Base-by-base conservation (phyloP, 306 rosid genomes). In the Gastrolobium bilobum region DNA sequence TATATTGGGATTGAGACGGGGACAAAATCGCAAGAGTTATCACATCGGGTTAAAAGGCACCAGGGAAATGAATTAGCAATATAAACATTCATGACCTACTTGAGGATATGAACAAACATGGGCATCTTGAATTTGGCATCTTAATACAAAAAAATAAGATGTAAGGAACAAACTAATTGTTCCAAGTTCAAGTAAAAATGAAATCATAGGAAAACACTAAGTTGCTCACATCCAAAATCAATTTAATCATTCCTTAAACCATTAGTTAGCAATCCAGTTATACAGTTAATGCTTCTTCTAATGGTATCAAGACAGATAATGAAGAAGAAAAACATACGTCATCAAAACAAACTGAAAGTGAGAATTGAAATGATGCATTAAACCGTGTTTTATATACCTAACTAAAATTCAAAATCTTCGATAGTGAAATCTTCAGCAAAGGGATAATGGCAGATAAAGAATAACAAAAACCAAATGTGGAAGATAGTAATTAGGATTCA, bases 201-300 rank as follows among this genome's bases (percentile, higher is more conserved):
- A 11, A 61, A 37, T 7, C 11, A 67, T 1, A 59, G 58, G 69
- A 76, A 67, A 68, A 67, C 13, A 51, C 31, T 47, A 7, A 6
- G 40, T 33, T 48, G 57, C 8, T 56, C 38, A 60, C 10, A 62
- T 51, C 15, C 15, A 2, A 30, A 43, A 3, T 44, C 7, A 7
- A 51, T 35, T 56, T 20, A 71, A 11, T 52, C 13, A 63, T 13
- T 26, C 6, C 50, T 29, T 13, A 33, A 56, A 33, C 11, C 11
- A 53, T 77, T 77, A 35, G 7, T 77, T 66, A 26, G 10, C 60
- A 56, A 39, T 6, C 29, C 61, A 44, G 69, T 20, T 59, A 44
- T 43, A 37, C 43, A 30, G 51, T 5, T 5, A 7, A n/a, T 15
- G 54, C 53, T 46, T 46, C 63, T 37, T 26, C 43, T 37, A 26